Conservation (phyloP, 805 yeast genomes). For the Starmerella vaccinii region DNA sequence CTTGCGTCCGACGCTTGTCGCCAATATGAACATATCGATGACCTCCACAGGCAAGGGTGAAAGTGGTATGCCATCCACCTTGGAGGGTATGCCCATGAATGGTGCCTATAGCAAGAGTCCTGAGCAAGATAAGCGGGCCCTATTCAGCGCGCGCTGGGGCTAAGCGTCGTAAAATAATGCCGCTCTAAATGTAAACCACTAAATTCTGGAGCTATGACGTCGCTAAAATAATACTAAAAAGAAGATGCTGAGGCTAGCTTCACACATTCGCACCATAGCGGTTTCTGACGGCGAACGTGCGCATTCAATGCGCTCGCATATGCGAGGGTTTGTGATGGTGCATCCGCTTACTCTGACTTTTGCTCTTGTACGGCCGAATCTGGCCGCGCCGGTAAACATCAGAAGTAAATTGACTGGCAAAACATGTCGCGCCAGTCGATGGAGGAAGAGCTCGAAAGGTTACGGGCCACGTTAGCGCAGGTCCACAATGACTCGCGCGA, state of each 20-base stretch:
- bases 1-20: conserved; percentile 29
- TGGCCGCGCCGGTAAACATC: background rate
- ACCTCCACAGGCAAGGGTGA: background rate
- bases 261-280: too few relatives aligned
- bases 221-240: too few relatives aligned
- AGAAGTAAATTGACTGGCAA: background rate
- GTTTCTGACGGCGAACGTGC: too few relatives aligned
- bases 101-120: conserved; percentile 31
- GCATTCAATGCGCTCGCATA: too few relatives aligned
- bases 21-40: conserved; percentile 11
- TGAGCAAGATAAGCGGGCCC: conserved; percentile 16
- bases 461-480: conserved; percentile 37
- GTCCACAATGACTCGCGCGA: conserved; percentile 38
- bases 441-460: conserved; percentile 33
- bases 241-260: too few relatives aligned
- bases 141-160: conserved; percentile 21
- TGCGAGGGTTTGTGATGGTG: background rate
- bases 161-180: background rate
- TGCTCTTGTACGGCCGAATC: background rate
- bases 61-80: conserved; percentile 18
- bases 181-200: background rate
- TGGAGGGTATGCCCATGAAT: conserved; percentile 29
- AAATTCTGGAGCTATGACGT: background rate
- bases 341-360: background rate
- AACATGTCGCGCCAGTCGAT: background rate